These are phyloP conservation scores for Odontarrhena argentea DNA, from an alignment of 345 rosid species.

Conservation along the genomic window DNA sequence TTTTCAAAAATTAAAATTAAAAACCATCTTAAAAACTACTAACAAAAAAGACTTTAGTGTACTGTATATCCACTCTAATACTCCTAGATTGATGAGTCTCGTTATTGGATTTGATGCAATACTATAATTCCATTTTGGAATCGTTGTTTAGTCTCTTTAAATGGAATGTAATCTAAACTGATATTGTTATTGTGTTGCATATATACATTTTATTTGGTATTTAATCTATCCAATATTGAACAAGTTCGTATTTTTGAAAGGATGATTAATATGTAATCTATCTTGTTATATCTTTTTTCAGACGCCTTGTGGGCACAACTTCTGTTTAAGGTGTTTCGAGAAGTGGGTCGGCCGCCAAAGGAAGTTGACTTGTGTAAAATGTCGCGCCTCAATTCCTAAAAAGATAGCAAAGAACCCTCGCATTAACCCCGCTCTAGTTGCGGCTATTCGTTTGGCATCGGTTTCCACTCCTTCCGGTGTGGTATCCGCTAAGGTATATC, in stretches of 20 bases:
- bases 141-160: no score
- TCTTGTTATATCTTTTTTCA: conserved; percentile 36
- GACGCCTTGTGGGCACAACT: conserved; percentile 89
- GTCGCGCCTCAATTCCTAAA: conserved; percentile 51
- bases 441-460: conserved; percentile 64
- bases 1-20: no score
- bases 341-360: conserved; percentile 57
- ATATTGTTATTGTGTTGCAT: neutral
- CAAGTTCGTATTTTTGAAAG: neutral
- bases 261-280: neutral
- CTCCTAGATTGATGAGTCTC: no score
- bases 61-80: no score
- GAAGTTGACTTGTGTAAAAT: conserved; percentile 56
- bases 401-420: conserved; percentile 59
- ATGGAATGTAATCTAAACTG: no score
- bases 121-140: no score
- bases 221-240: neutral
- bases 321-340: conserved; percentile 69
- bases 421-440: conserved; percentile 58
- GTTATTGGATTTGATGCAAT: no score
- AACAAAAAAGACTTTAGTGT: no score
- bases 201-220: neutral
- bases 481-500: conserved; percentile 36
- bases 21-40: no score
- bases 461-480: conserved; percentile 34